Conservation (phyloP, 139 green algal species). For the Chlorella sp. region DNA sequence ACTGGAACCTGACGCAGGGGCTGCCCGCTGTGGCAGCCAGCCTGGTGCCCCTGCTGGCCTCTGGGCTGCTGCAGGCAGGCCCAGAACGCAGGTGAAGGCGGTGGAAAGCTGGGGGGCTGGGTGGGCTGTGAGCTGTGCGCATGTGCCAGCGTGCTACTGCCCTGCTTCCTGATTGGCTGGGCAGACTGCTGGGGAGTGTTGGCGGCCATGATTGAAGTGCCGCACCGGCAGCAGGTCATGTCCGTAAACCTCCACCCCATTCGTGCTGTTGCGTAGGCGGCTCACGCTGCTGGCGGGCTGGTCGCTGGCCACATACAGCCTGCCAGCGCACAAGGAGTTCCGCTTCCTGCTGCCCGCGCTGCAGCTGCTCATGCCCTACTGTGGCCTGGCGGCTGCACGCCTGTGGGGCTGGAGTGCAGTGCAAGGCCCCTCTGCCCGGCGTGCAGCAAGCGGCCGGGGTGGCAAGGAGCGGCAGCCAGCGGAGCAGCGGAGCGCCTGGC, state of each 20-base stretch:
- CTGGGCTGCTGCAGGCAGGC: slow-evolving; percentile 7
- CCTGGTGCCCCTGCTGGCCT: slow-evolving; percentile 46
- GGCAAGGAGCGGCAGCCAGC: neutral
- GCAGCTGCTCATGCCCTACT: slow-evolving; percentile 55
- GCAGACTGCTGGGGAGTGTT: no score
- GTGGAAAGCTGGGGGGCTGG: no score
- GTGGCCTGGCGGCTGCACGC: slow-evolving; percentile 18
- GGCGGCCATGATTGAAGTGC: no score
- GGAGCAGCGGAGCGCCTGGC: neutral
- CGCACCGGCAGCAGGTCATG: no score
- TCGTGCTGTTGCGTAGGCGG: neutral
- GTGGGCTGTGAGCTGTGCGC: no score
- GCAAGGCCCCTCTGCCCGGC: neutral
- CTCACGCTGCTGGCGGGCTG: slow-evolving; percentile 32
- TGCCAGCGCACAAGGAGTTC: slow-evolving; percentile 74
- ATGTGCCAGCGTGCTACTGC: no score
- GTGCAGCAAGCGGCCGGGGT: neutral
- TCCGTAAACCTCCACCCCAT: no score
- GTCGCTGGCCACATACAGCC: slow-evolving; percentile 49
- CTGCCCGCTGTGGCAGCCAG: slow-evolving; percentile 44
- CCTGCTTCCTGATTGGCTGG: no score
- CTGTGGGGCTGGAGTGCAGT: neutral
- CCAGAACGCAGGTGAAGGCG: no score
- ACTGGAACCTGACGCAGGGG: slow-evolving; percentile 74
- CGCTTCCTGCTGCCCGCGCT: slow-evolving; percentile 64